phyloP scores from a whole-genome alignment of 2,329 filamentous ascomycete species.

The Drechslerella dactyloides region DNA sequence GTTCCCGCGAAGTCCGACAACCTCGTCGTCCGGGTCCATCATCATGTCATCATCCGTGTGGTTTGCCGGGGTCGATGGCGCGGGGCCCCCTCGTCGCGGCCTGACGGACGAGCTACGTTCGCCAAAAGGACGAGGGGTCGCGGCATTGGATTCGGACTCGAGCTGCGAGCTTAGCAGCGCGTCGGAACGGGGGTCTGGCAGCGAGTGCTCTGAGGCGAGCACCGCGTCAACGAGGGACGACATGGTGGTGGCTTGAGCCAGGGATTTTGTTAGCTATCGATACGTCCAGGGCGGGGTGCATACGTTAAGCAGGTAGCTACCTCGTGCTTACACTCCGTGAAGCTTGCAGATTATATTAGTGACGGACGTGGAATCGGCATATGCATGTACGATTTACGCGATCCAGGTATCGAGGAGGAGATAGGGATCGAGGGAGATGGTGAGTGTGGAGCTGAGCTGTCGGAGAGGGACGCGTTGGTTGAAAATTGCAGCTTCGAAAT shows the following conservation, averaged over 20 bases:
- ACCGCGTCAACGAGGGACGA: slow-evolving; percentile 63
- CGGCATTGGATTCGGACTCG: slow-evolving; percentile 54
- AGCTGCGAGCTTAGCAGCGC: slow-evolving; percentile 57
- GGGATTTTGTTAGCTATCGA: slow-evolving; percentile 24
- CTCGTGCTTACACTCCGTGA: background rate
- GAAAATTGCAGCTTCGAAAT: slow-evolving; percentile 27
- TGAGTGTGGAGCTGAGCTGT: slow-evolving; percentile 2
- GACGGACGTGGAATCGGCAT: background rate
- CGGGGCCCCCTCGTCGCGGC: slow-evolving; percentile 56
- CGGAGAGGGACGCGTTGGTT: slow-evolving; percentile 34
- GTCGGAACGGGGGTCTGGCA: slow-evolving; percentile 55
- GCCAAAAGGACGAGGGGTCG: slow-evolving; percentile 57
- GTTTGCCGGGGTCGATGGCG: slow-evolving; percentile 59
- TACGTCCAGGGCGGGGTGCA: slow-evolving; percentile 10
- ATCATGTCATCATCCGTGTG: slow-evolving; percentile 63
- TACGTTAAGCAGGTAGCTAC: slow-evolving; percentile 5
- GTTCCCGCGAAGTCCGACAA: slow-evolving; percentile 61
- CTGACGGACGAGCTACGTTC: slow-evolving; percentile 54
- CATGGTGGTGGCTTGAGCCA: slow-evolving; percentile 57
- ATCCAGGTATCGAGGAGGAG: background rate
- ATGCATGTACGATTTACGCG: background rate
- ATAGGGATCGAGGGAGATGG: slow-evolving; percentile 8
- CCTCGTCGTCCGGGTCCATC: slow-evolving; percentile 63
- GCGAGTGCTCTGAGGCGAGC: slow-evolving; percentile 59
- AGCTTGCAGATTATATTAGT: background rate